These are phyloP conservation scores for Puccinellia tenuiflora DNA, from an alignment of 176 grass and related monocot genomes.

Conservation along the genomic window DNA sequence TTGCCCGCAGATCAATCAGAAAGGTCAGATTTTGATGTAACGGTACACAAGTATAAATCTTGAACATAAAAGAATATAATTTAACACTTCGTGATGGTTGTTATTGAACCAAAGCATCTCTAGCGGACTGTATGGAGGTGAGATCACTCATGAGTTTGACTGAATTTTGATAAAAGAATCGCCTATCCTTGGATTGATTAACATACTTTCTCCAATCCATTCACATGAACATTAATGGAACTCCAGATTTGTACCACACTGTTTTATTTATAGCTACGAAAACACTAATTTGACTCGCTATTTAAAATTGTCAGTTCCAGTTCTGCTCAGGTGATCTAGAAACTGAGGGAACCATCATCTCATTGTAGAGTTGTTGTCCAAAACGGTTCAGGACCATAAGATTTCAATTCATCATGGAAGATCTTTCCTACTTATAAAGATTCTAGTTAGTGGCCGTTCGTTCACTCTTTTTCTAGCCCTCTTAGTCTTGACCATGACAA, in stretches of 20 bases:
- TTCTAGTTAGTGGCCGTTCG: background rate
- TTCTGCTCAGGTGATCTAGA: background rate
- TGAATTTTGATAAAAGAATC: background rate
- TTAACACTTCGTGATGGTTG: background rate
- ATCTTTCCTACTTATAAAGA: background rate
- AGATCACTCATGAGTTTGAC: background rate
- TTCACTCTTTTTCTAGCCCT: background rate
- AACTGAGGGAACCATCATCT: background rate
- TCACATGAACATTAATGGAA: background rate
- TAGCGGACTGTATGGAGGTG: background rate
- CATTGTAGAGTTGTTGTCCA: background rate
- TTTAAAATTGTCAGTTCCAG: background rate
- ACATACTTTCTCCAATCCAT: background rate
- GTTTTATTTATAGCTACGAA: background rate
- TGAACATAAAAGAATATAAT: constrained; percentile 4
- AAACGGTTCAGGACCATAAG: background rate
- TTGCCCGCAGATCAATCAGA: background rate
- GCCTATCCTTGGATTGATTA: background rate
- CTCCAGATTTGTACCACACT: background rate
- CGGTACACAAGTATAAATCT: background rate
- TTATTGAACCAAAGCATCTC: background rate
- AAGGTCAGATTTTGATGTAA: background rate
- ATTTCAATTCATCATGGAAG: background rate
- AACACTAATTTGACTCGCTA: background rate
- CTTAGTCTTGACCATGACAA: background rate